A percentile compares a stretch with the other conserved stretches of the same genome.
Conservation (phyloP, 768 basidiomycete species). For the Trichaptum fuscoviolaceum region DNA sequence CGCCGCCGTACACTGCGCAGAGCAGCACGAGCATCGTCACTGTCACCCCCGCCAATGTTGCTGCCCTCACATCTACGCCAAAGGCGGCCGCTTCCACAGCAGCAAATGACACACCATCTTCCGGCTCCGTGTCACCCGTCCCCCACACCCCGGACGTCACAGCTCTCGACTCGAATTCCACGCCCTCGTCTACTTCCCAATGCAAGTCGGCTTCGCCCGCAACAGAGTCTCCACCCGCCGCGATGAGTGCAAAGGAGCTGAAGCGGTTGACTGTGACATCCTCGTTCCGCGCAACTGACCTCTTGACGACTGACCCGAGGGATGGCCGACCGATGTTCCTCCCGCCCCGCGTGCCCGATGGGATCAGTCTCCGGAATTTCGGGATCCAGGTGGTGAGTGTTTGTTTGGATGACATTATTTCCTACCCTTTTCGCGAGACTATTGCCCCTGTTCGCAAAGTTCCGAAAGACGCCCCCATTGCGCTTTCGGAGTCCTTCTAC, state of each 20-base stretch:
- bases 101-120: neutral
- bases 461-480: slow-evolving; percentile 4
- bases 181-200: slow-evolving; percentile 12
- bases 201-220: slow-evolving; percentile 16
- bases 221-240: slow-evolving; percentile 13
- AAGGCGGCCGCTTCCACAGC: neutral
- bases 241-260: neutral
- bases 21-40: neutral
- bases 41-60: neutral
- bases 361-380: slow-evolving; percentile 82
- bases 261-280: slow-evolving; percentile 18
- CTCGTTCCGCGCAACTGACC: slow-evolving; percentile 29
- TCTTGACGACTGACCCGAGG: slow-evolving; percentile 24
- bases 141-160: slow-evolving; percentile 4
- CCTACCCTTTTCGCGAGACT: slow-evolving; percentile 9
- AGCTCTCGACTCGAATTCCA: neutral
- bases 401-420: slow-evolving; percentile 9
- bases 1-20: slow-evolving; percentile 1
- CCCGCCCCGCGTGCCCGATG: slow-evolving; percentile 69
- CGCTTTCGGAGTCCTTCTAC: slow-evolving; percentile 25
- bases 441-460: slow-evolving; percentile 3
- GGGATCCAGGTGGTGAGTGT: slow-evolving; percentile 79
- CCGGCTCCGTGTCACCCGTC: neutral
- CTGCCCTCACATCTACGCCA: neutral
- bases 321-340: slow-evolving; percentile 56